Evolutionary conservation across 148 eudicot species (phyloP), one percentile per base, ranked within the genome.

Genomic region (Mesembryanthemum crystallinum): DNA sequence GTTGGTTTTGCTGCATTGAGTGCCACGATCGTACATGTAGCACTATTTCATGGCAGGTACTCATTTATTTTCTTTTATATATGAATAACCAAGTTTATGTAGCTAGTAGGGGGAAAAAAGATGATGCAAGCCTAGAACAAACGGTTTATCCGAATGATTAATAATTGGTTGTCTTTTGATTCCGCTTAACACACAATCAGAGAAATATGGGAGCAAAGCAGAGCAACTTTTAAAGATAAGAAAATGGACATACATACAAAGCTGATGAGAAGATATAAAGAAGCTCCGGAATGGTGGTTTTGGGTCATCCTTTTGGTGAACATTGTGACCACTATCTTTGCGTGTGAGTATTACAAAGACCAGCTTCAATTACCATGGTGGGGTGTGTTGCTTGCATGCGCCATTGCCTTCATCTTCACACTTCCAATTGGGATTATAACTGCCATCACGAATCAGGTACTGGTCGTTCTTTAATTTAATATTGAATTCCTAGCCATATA

Each of bases 341-440:
- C 97, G 0, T 95, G 99, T 8, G 99, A 95, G 85, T 95, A 95
- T 69, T 92, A 89, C 88, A 91, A 86, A 32, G 92, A 91, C 5
- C 99, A 95, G 64, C 99, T 96, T 65, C 99, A 92, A 82, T 62
- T 96, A 73, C 98, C 99, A 24, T 96, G 99, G 99, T 96, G 98
- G 99, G 99, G 99, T 42, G 99, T 96, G 67, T 17, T 96, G 39
- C 83, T 96, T 62, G 97, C 99, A n/a, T 92, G 99, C 72, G 79
- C 76, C 28, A 89, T 96, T 68, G 97, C 98, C 79, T 85, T 96
- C 76, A 74, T 91, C 87, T 96, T 96, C 84, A 96, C 99, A 37
- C 94, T 96, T 43, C 99, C 99, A 1, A 92, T 96, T 42, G 98
- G 99, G 13, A 89, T 96, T 79, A 84, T 96, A 62, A 91, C 97